These are phyloP conservation scores for Barnettozyma siamensis DNA, from an alignment of 805 yeast genomes.

Conservation along the genomic window DNA sequence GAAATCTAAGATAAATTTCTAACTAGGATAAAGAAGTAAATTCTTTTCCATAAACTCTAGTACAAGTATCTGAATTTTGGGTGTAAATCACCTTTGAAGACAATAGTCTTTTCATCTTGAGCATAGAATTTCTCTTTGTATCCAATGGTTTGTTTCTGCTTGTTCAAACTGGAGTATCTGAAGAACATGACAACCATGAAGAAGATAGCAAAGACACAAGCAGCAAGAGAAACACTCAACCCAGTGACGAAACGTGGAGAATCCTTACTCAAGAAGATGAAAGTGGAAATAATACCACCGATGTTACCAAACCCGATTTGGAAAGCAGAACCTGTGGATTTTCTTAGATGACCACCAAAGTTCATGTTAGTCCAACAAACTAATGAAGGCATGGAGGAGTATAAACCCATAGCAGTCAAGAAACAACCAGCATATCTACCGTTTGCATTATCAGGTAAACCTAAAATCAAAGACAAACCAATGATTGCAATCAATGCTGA, in stretches of 20 bases:
- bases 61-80: constrained; percentile 44
- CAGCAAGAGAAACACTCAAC: constrained; percentile 39
- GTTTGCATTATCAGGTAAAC: constrained; percentile 32
- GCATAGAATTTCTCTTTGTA: constrained; percentile 28
- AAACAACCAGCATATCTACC: constrained; percentile 37
- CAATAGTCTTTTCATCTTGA: constrained; percentile 29
- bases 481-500: constrained; percentile 29
- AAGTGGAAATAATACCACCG: constrained; percentile 36
- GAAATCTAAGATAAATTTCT: too few relatives aligned
- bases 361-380: constrained; percentile 35
- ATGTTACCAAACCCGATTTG: constrained; percentile 35
- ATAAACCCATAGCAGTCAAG: constrained; percentile 34
- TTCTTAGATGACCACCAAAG: constrained; percentile 34
- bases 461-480: constrained; percentile 32
- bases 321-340: constrained; percentile 34
- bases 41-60: constrained; percentile 15
- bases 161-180: constrained; percentile 29
- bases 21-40: too few relatives aligned
- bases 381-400: constrained; percentile 31
- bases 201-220: constrained; percentile 36
- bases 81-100: constrained; percentile 34
- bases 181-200: constrained; percentile 29
- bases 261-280: constrained; percentile 31
- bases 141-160: constrained; percentile 28
- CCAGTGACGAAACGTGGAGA: constrained; percentile 36